Evolutionary conservation across 495 filamentous ascomycete species (phyloP).

Genomic region (Lophiotrema nucula): DNA sequence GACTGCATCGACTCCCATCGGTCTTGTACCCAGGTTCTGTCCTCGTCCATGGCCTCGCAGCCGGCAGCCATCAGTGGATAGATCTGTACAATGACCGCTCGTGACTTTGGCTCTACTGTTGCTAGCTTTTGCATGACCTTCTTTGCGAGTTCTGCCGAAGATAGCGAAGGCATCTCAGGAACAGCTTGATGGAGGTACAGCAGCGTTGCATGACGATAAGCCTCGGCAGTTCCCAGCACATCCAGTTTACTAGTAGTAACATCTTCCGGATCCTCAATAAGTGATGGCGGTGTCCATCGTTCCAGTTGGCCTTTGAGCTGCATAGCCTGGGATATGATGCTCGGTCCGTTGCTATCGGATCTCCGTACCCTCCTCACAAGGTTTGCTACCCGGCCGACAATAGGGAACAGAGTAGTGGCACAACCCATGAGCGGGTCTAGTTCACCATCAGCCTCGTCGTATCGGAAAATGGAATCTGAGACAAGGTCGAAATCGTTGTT

Average conservation of each 20-base stretch:
- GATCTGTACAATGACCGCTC: conserved; percentile 72
- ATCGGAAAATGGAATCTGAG: conserved; percentile 41
- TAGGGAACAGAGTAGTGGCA: conserved; percentile 68
- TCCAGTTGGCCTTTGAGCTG: conserved; percentile 64
- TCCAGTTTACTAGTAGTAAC: conserved; percentile 63
- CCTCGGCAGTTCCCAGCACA: conserved; percentile 69
- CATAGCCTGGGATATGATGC: conserved; percentile 63
- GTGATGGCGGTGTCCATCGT: conserved; percentile 59
- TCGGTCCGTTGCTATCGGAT: conserved; percentile 57
- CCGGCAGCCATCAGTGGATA: conserved; percentile 73
- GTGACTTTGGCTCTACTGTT: conserved; percentile 61
- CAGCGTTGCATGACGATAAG: conserved; percentile 74
- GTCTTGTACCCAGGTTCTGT: conserved; percentile 66
- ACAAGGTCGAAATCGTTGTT: conserved; percentile 53
- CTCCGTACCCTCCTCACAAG: conserved; percentile 65
- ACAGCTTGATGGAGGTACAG: conserved; percentile 77
- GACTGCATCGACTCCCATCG: conserved; percentile 64
- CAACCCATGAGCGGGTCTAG: conserved; percentile 78
- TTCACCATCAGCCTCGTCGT: conserved; percentile 49
- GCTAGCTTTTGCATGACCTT: conserved; percentile 61
- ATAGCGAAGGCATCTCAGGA: conserved; percentile 65
- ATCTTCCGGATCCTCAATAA: conserved; percentile 62
- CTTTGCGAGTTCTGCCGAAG: conserved; percentile 59
- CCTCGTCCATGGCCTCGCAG: conserved; percentile 63
- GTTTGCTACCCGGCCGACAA: conserved; percentile 68